Conservation (phyloP, 495 filamentous ascomycete species). For the Penicillium angulare region DNA sequence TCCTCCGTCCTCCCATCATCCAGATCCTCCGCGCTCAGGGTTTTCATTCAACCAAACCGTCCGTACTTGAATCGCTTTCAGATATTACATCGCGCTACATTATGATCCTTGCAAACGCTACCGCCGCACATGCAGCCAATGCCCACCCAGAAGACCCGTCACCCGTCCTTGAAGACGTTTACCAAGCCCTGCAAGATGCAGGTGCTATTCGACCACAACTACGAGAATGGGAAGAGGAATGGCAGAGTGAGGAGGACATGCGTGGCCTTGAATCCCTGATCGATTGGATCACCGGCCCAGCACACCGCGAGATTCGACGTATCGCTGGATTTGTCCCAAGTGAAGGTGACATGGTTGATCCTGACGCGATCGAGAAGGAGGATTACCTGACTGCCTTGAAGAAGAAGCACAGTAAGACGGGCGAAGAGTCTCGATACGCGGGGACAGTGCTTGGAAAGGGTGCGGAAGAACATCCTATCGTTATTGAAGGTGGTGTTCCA, state of each 20-base stretch:
- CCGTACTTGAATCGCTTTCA: conserved; percentile 74
- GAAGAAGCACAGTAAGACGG: conserved; percentile 80
- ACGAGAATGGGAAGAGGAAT: conserved; percentile 56
- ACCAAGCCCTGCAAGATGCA: conserved; percentile 74
- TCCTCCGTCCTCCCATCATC: conserved; percentile 77
- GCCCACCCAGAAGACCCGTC: conserved; percentile 48
- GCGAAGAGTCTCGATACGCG: conserved; percentile 75
- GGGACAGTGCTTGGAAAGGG: conserved; percentile 74
- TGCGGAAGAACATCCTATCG: conserved; percentile 62
- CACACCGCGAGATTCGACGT: conserved; percentile 70
- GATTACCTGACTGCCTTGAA: conserved; percentile 79
- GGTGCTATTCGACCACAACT: conserved; percentile 66
- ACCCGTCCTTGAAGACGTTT: conserved; percentile 70
- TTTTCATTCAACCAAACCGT: conserved; percentile 71
- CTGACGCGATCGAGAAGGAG: conserved; percentile 53
- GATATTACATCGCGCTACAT: conserved; percentile 76
- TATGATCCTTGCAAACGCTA: conserved; percentile 60
- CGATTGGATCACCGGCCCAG: conserved; percentile 66
- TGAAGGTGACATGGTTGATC: conserved; percentile 44
- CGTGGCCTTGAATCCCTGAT: conserved; percentile 71
- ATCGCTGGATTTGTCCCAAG: conserved; percentile 55
- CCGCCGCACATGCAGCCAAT: conserved; percentile 58
- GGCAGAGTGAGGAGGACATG: conserved; percentile 65
- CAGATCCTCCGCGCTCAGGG: conserved; percentile 85
- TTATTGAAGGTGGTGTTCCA: conserved; percentile 70